Conservation (phyloP, 2,329 filamentous ascomycete genomes). For the Trichoderma breve region DNA sequence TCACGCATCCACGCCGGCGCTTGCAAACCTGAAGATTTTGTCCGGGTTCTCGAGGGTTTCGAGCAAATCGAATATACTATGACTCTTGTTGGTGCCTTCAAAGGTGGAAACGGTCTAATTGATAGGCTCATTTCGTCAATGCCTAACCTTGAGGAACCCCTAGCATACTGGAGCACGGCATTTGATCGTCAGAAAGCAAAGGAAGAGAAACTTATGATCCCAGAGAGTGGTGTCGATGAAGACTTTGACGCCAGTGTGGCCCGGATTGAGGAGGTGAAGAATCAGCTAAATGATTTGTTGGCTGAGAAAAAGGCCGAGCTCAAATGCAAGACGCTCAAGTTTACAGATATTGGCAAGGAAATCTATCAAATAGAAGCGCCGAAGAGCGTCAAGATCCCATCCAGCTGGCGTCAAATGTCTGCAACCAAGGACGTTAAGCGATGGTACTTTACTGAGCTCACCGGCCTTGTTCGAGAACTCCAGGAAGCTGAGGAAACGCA, state of each 20-base stretch:
- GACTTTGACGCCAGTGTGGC: conserved; percentile 87
- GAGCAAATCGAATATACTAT: conserved; percentile 97
- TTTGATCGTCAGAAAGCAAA: conserved; percentile 82
- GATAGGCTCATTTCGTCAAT: conserved; percentile 79
- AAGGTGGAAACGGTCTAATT: conserved; percentile 77
- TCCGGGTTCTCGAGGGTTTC: conserved; percentile 90
- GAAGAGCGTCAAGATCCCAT: conserved; percentile 79
- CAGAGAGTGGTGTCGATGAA: conserved; percentile 81
- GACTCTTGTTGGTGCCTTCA: conserved; percentile 69
- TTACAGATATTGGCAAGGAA: conserved; percentile 88
- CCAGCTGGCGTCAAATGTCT: conserved; percentile 93
- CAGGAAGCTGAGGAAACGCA: conserved; percentile 95
- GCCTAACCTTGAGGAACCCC: conserved; percentile 73
- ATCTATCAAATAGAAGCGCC: conserved; percentile 95
- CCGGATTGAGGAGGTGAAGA: conserved; percentile 71
- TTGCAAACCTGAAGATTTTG: conserved; percentile 90
- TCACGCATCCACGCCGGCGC: conserved; percentile 89
- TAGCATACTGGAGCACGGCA: conserved; percentile 85
- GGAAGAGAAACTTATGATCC: conserved; percentile 78
- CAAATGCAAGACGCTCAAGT: conserved; percentile 70
- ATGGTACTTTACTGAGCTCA: conserved; percentile 87
- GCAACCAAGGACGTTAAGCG: conserved; percentile 86
- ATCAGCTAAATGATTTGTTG: conserved; percentile 68
- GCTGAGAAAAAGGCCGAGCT: conserved; percentile 70
- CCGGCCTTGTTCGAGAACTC: conserved; percentile 76